phyloP scores from a whole-genome alignment of 257 asterid genomes.

The Knoxia roxburghii region DNA sequence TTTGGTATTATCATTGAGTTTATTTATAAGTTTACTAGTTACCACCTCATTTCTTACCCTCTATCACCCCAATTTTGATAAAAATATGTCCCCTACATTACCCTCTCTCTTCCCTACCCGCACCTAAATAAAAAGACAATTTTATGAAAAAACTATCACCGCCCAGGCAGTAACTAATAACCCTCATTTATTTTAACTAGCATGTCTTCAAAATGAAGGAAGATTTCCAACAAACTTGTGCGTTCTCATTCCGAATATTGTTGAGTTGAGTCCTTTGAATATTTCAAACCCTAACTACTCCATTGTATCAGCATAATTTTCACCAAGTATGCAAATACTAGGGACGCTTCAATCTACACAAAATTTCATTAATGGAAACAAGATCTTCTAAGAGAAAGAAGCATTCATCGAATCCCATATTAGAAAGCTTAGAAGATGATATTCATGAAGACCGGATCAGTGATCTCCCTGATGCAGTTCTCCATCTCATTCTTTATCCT shows the following conservation, averaged over 20 bases:
- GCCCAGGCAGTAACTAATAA: too few species aligned
- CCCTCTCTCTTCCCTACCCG: too few species aligned
- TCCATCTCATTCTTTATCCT: conserved; percentile 50
- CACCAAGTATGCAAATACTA: background rate
- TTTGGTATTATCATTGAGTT: too few species aligned
- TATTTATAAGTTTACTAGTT: too few species aligned
- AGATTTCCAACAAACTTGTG: conserved; percentile 12
- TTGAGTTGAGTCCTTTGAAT: conserved; percentile 24
- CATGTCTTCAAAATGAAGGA: background rate
- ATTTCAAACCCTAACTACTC: conserved; percentile 32
- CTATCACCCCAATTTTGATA: too few species aligned
- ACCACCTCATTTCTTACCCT: too few species aligned
- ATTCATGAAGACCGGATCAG: conserved; percentile 49
- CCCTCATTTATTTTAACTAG: too few species aligned
- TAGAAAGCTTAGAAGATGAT: background rate
- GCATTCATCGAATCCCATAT: conserved; percentile 12
- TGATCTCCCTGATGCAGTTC: conserved; percentile 65
- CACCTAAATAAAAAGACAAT: too few species aligned
- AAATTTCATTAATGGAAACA: conserved; percentile 63
- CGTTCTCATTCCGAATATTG: conserved; percentile 21
- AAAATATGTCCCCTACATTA: too few species aligned
- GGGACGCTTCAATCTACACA: background rate
- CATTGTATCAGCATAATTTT: conserved; percentile 3
- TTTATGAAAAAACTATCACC: too few species aligned
- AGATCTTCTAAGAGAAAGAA: conserved; percentile 64